A percentile compares a stretch with the other conserved stretches of the same genome.
phyloP scores from a whole-genome alignment of 345 rosid species.

The Iberis pinnata region DNA sequence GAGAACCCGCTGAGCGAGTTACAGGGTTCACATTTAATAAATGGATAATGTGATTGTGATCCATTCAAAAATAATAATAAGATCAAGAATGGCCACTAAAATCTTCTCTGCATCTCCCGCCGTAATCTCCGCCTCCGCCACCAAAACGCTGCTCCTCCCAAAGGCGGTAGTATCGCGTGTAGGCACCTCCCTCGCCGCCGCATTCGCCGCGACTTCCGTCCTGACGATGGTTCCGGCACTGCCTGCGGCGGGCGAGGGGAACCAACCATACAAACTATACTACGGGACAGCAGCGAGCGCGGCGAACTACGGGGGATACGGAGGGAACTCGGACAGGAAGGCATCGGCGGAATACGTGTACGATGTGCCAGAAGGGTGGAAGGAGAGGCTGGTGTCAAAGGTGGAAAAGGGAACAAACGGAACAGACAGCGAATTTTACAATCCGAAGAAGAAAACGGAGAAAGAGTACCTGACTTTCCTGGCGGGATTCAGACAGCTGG shows the following conservation, averaged over 20 bases:
- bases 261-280: slow-evolving; percentile 46
- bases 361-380: slow-evolving; percentile 92
- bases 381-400: slow-evolving; percentile 81
- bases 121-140: slow-evolving; percentile 39
- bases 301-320: slow-evolving; percentile 86
- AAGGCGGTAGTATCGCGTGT: slow-evolving; percentile 24
- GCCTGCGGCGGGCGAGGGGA: slow-evolving; percentile 31
- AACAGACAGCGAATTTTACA: slow-evolving; percentile 82
- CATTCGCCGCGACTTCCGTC: slow-evolving; percentile 45
- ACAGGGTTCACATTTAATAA: slow-evolving; percentile 14
- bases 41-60: slow-evolving; percentile 10
- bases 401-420: slow-evolving; percentile 93
- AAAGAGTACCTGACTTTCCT: slow-evolving; percentile 80
- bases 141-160: slow-evolving; percentile 30
- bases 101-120: slow-evolving; percentile 41
- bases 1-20: not conserved
- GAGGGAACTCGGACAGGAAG: slow-evolving; percentile 83
- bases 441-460: slow-evolving; percentile 75
- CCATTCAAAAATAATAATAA: not conserved
- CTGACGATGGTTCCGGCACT: slow-evolving; percentile 46
- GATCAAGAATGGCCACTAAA: slow-evolving; percentile 41
- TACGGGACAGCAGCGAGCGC: slow-evolving; percentile 97
- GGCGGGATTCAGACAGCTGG: slow-evolving; percentile 69
- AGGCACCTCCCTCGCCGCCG: slow-evolving; percentile 32
- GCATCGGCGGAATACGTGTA: slow-evolving; percentile 84